Base-by-base conservation (phyloP, 2,329 filamentous ascomycete species). In the Fusarium denticulatum region DNA sequence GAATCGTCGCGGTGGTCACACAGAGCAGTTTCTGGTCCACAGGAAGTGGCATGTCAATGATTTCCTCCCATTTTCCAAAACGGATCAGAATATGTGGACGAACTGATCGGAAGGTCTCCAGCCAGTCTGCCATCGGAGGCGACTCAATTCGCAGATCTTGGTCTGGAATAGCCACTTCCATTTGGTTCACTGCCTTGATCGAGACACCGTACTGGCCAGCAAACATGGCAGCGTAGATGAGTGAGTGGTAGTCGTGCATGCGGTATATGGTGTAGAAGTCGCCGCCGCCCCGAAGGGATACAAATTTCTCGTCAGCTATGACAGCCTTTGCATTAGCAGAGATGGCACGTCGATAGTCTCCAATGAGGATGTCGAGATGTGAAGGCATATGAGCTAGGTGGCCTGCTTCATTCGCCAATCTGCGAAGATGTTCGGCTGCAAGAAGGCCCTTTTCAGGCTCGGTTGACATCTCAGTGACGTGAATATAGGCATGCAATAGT, bases 261-360 rank as follows among this genome's bases (percentile, higher is more conserved):
- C 92, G 88, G 77, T 94, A 95, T 16, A 94, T 86, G 0, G 90
- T 91, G 81, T 94, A 95, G 79, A 94, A 94, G 78, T 92, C 92
- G 59, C 88, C 79, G 0, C 88, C 83, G 0, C 92, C 91, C 7
- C 86, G 84, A 7, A 85, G 82, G 1, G 82, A 81, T 5, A 92
- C 83, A 75, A 88, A 94, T 69, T 88, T 89, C 60, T 92, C 88
- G 77, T 95, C 92, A 3, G 91, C 91, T 0, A 82, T 76, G 53
- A 92, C 90, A 14, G 92, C 92, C 37, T 87, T 86, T 8, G 85
- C 82, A 76, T 94, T 95, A 4, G 77, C 77, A 3, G 74, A 84
- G 39, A 94, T 90, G 6, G 91, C 91, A 22, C 85, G 84, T 39
- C 87, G 83, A 76, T 94, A 94, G 75, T 94, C 89, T 13, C 93